Percentiles rank a stretch among this genome's conserved stretches.
These are phyloP conservation scores for Begonia fuchsioides DNA, from an alignment of 306 rosid genomes.

Conservation along the genomic window DNA sequence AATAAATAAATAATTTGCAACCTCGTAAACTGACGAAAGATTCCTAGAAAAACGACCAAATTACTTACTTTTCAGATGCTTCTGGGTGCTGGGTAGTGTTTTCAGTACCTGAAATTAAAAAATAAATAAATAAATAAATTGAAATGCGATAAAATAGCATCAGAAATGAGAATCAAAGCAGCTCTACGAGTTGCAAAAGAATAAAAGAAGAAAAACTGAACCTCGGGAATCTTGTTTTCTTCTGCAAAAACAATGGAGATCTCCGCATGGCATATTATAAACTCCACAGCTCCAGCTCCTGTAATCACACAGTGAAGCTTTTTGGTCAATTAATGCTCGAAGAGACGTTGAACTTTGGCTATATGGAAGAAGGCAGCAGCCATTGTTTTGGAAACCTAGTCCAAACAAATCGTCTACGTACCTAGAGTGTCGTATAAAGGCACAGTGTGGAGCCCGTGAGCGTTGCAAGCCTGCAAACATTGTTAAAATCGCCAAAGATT, in stretches of 20 bases:
- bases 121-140: no score
- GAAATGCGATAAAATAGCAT: no score
- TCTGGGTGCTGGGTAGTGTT: slow-evolving; percentile 49
- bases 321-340: no score
- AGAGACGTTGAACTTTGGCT: no score
- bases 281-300: slow-evolving; percentile 93
- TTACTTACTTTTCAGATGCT: slow-evolving; percentile 58
- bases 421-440: slow-evolving; percentile 94
- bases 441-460: slow-evolving; percentile 87
- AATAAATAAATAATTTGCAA: no score
- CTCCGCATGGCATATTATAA: slow-evolving; percentile 76
- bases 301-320: slow-evolving; percentile 14
- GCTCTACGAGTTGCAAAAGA: no score
- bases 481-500: neutral
- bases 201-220: slow-evolving; percentile 9
- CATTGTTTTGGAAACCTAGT: neutral
- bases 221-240: slow-evolving; percentile 86
- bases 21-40: no score
- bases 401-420: slow-evolving; percentile 14
- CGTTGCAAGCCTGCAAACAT: slow-evolving; percentile 82
- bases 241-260: slow-evolving; percentile 64
- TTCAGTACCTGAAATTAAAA: slow-evolving; percentile 57
- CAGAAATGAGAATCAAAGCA: no score
- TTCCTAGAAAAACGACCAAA: no score
- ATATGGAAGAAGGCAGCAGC: neutral